Evolutionary conservation across 2,329 filamentous ascomycete genomes (phyloP), one percentile per base, ranked within the genome.

Genomic region (Grosmannia penicillata): DNA sequence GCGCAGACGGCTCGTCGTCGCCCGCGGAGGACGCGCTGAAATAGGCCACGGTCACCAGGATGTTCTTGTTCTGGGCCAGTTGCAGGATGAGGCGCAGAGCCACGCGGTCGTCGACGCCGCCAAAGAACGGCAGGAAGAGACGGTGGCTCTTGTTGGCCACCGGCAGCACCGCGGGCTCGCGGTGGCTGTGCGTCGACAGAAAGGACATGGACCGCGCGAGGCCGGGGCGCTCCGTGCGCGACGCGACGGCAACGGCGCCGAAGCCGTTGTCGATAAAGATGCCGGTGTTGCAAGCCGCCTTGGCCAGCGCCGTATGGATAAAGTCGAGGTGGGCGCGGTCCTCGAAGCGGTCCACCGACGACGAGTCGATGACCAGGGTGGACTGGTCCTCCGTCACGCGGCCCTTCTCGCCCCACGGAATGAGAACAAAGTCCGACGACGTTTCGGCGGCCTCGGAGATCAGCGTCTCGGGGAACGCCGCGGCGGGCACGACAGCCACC

Each of bases 381-480:
- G 55, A 60, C 45, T 62, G 63, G 29, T 76, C 70, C 44, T 95
- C 86, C 8, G 69, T 71, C 48, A 89, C 70, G 43, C 72, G 75
- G 11, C 84, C 85, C 0, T 77, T 79, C 48, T 93, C 82, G 49
- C 81, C 89, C 89, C 91, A 96, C 0, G 89, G 89, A 6, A 96
- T 70, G 4, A 96, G 65, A 6, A 93, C 67, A 21, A 89, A 70
- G 49, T 89, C 82, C 0, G 80, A 76, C 2, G 62, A 63, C 13
- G 82, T 71, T 41, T 86, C 76, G 5, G 74, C 70, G 1, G 81
- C 82, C 44, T 81, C 78, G 21, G 67, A 70, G 26, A 74, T 66
- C 8, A 96, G 64, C 0, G 82, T 83, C 41, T 89, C 82, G 0
- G 86, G 77, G 52, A 85, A 95, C 0, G 78, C 79, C 10, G 71